phyloP scores from a whole-genome alignment of 371 early-diverging fungal species.

The Fennellomyces sp. region DNA sequence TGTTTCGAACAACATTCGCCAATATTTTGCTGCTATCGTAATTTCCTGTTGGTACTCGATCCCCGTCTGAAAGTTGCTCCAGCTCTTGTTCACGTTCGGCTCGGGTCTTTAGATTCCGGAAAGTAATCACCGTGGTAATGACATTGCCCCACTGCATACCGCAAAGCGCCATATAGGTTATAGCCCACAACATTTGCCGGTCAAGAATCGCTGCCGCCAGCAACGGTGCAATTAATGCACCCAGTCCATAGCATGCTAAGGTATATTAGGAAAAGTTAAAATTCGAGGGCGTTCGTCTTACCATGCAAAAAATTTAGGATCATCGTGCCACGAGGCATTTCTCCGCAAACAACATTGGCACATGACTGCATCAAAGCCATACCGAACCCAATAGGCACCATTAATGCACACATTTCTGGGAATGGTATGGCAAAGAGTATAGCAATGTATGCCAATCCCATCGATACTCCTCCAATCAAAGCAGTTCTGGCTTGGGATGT shows the following conservation, averaged over 20 bases:
- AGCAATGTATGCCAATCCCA: slow-evolving; percentile 12
- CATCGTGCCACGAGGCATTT: slow-evolving; percentile 18
- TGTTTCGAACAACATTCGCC: slow-evolving; percentile 2
- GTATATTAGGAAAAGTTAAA: neutral
- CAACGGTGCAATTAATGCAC: slow-evolving; percentile 25
- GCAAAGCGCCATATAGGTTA: slow-evolving; percentile 21
- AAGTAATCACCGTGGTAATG: neutral
- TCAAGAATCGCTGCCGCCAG: slow-evolving; percentile 19
- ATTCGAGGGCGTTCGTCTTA: neutral
- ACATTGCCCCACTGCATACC: slow-evolving; percentile 11
- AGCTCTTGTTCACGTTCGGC: neutral
- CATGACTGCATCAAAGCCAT: slow-evolving; percentile 15
- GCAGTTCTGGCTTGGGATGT: slow-evolving; percentile 17
- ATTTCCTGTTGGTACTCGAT: neutral
- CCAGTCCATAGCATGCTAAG: slow-evolving; percentile 27
- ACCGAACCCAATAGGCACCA: slow-evolving; percentile 23
- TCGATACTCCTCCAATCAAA: slow-evolving; percentile 12
- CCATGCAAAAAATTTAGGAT: slow-evolving; percentile 26
- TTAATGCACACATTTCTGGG: slow-evolving; percentile 22
- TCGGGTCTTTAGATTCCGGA: slow-evolving; percentile 5
- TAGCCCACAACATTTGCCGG: slow-evolving; percentile 9
- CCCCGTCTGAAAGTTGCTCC: neutral
- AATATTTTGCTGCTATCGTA: neutral
- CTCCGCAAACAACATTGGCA: slow-evolving; percentile 23
- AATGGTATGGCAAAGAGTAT: slow-evolving; percentile 22